Percentiles rank a stretch among this genome's conserved stretches.
phyloP scores from a whole-genome alignment of 345 rosid species.

The Sonneratia caseolaris region DNA sequence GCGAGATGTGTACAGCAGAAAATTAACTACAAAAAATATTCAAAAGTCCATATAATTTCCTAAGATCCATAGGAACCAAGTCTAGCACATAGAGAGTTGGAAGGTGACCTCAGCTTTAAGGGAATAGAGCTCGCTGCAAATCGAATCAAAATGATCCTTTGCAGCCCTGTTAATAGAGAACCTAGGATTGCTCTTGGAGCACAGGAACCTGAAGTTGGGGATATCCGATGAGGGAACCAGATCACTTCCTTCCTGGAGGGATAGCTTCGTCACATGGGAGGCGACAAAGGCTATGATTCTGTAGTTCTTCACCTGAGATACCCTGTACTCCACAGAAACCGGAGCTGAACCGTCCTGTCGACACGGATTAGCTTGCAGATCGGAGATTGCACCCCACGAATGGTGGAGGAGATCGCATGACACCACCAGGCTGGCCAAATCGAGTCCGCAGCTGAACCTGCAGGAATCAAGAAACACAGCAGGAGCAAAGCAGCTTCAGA shows the following conservation, averaged over 20 bases:
- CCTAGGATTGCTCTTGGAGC: constrained; percentile 22
- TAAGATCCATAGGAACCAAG: too few species aligned
- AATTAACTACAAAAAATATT: too few species aligned
- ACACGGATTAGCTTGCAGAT: constrained; percentile 12
- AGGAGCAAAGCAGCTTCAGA: background rate
- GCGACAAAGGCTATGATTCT: constrained; percentile 33
- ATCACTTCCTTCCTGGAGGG: constrained; percentile 11
- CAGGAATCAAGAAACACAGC: constrained; percentile 2
- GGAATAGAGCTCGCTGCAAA: constrained; percentile 14
- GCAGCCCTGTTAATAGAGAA: constrained; percentile 36
- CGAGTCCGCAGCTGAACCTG: constrained; percentile 30
- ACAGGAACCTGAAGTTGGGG: constrained; percentile 30
- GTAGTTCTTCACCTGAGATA: constrained; percentile 4
- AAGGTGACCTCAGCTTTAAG: constrained; percentile 30
- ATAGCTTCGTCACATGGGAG: constrained; percentile 2
- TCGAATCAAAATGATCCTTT: constrained; percentile 23
- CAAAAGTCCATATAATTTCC: too few species aligned
- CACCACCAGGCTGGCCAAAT: constrained; percentile 36
- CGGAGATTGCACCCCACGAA: constrained; percentile 28
- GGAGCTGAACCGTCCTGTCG: constrained; percentile 7
- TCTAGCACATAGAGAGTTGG: background rate
- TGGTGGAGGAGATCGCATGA: constrained; percentile 32
- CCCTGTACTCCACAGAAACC: constrained; percentile 11
- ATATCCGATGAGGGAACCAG: constrained; percentile 20
- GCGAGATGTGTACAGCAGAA: too few species aligned